A percentile compares a stretch with the other conserved stretches of the same genome.
phyloP scores from a whole-genome alignment of 441 rosid genomes.

The Flueggea neowawraea region DNA sequence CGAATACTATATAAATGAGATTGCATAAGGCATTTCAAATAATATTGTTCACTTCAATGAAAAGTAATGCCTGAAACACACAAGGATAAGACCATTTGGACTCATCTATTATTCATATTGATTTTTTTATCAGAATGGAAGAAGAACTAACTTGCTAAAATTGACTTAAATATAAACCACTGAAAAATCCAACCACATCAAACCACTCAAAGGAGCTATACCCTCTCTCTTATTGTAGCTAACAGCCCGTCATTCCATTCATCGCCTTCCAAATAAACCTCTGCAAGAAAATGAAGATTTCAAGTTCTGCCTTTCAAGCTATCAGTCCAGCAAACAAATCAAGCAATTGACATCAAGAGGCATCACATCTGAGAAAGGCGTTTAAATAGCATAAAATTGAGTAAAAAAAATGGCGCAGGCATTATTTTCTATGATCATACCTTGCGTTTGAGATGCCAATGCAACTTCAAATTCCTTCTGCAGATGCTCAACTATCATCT shows the following conservation, averaged over 20 bases:
- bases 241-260: conserved; percentile 95
- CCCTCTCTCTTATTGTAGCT: conserved; percentile 96
- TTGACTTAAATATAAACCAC: background rate
- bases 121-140: too few relatives aligned
- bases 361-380: background rate
- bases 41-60: background rate
- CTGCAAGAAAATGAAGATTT: conserved; percentile 26
- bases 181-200: conserved; percentile 7
- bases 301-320: too few relatives aligned
- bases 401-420: background rate
- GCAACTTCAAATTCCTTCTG: conserved; percentile 91
- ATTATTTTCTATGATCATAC: conserved; percentile 24
- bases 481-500: conserved; percentile 76
- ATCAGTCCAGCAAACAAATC: background rate
- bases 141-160: too few relatives aligned
- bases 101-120: too few relatives aligned
- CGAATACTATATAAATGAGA: background rate
- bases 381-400: background rate
- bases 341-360: background rate
- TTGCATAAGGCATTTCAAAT: background rate
- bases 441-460: conserved; percentile 76
- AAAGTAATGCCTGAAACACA: background rate
- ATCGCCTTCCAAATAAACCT: conserved; percentile 73
- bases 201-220: conserved; percentile 26
- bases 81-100: too few relatives aligned